These are phyloP conservation scores for Pseudognaphalium luteoalbum DNA, from an alignment of 129 eudicot genomes.

Conservation along the genomic window DNA sequence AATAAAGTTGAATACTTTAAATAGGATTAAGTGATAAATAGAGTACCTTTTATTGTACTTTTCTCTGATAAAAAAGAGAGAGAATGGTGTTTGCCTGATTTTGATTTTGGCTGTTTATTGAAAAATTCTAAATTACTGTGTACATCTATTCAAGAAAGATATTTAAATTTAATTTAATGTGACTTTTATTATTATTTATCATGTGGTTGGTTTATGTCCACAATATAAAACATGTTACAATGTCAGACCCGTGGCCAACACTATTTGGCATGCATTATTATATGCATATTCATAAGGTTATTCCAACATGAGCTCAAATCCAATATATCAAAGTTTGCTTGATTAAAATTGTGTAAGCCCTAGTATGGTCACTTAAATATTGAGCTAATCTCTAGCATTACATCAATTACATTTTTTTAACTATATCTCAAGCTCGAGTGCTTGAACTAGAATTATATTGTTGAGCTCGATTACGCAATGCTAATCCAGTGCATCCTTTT, in stretches of 20 bases:
- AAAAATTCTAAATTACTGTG: no score
- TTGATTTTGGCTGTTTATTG: neutral
- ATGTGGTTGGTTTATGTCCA: slow-evolving; percentile 28
- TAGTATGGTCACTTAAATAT: no score
- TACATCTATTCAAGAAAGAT: neutral
- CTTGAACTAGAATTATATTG: neutral
- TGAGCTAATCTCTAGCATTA: no score
- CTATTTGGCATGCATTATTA: neutral
- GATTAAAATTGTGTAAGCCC: no score
- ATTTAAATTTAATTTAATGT: neutral
- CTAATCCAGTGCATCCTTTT: no score
- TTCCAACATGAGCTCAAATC: neutral
- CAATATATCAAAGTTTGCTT: no score
- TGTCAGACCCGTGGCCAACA: slow-evolving; percentile 5
- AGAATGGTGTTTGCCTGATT: slow-evolving; percentile 4
- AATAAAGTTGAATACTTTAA: no score
- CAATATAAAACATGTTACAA: slow-evolving; percentile 24
- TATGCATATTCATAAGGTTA: neutral
- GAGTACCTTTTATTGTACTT: no score
- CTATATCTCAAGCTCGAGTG: neutral
- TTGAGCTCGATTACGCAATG: neutral
- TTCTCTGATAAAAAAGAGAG: no score
- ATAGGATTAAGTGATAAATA: no score
- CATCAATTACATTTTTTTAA: neutral
- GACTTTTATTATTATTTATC: neutral